These are phyloP conservation scores for Themeda triandra DNA, from an alignment of 176 grass and related monocot species.

Conservation along the genomic window DNA sequence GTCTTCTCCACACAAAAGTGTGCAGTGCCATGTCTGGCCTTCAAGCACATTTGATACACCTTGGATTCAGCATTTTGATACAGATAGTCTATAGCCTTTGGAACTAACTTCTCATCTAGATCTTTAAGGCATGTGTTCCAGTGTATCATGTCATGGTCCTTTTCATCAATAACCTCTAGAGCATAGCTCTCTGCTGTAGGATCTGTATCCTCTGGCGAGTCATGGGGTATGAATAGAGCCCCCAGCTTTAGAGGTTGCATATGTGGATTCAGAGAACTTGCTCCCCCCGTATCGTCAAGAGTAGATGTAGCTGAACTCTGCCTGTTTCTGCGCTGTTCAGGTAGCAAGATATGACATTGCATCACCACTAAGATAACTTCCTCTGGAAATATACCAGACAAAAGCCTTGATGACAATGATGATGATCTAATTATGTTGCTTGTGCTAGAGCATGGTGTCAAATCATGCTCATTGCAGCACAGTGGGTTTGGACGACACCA, in stretches of 20 bases:
- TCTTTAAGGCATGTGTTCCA: background rate
- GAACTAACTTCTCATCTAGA: background rate
- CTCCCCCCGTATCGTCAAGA: background rate
- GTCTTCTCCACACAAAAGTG: conserved; percentile 21
- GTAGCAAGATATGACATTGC: background rate
- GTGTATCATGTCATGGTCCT: background rate
- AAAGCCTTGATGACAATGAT: background rate
- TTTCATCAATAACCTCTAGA: background rate
- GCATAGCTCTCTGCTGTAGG: background rate
- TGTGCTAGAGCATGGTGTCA: background rate
- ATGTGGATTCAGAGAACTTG: background rate
- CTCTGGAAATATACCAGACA: background rate
- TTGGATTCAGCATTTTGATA: background rate
- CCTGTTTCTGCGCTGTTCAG: background rate
- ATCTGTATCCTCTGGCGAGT: background rate
- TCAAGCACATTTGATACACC: conserved; percentile 22
- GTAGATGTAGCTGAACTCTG: background rate
- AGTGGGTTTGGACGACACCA: background rate
- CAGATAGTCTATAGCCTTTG: background rate
- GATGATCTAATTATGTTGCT: background rate
- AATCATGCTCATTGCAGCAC: background rate
- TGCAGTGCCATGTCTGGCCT: background rate
- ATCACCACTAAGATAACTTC: background rate
- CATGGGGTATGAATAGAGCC: background rate
- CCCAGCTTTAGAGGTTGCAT: background rate